Conservation (phyloP, 345 rosid genomes). For the Barbarea vulgaris region DNA sequence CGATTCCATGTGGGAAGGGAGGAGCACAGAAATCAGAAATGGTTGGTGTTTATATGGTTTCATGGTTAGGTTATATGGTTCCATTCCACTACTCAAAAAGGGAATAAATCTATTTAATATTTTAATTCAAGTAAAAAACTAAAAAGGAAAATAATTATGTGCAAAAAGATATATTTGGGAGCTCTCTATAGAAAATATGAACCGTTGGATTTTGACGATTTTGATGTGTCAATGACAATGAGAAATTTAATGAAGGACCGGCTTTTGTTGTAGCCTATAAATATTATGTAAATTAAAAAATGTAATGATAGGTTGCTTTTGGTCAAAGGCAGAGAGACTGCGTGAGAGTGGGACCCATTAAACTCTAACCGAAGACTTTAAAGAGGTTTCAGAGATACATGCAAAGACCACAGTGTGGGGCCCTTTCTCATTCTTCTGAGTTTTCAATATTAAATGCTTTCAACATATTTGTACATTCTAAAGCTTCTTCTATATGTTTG, state of each 20-base stretch:
- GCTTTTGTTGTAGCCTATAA: conserved; percentile 33
- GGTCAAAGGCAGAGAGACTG: conserved; percentile 45
- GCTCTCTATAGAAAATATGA: not conserved
- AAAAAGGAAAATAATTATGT: conserved; percentile 17
- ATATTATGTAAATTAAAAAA: not conserved
- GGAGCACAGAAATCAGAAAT: conserved; percentile 10
- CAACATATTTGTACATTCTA: conserved; percentile 7
- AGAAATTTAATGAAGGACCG: conserved; percentile 30
- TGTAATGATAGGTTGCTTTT: conserved; percentile 43
- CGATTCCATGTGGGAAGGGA: conserved; percentile 23
- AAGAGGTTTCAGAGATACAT: conserved; percentile 35
- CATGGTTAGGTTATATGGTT: conserved; percentile 18
- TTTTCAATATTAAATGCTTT: conserved; percentile 11
- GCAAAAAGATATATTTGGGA: conserved; percentile 29
- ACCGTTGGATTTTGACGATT: conserved; percentile 26
- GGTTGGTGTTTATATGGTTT: conserved; percentile 8
- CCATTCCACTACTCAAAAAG: conserved; percentile 34
- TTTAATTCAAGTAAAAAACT: conserved; percentile 19
- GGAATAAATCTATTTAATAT: not conserved
- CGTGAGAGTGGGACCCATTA: conserved; percentile 23
- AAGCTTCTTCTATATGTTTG: not conserved
- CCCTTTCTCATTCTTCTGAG: conserved; percentile 18
- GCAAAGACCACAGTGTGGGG: conserved; percentile 32
- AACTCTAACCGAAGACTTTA: conserved; percentile 40
- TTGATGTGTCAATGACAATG: conserved; percentile 19